Conservation (phyloP, 805 yeast species). For the Candida chilensis region DNA sequence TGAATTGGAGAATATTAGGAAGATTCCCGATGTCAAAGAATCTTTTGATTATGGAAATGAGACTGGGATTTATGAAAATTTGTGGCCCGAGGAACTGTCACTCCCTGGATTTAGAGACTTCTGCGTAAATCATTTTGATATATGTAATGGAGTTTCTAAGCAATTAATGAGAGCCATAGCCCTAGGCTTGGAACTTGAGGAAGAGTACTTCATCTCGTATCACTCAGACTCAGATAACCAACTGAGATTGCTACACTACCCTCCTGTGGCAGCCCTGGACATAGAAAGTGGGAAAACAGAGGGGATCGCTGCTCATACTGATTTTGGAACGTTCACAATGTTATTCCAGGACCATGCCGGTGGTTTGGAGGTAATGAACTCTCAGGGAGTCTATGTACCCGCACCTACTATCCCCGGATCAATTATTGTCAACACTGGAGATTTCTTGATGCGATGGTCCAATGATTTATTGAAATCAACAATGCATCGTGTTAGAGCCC, state of each 20-base stretch:
- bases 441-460: constrained; percentile 24
- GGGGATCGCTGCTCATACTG: constrained; percentile 15
- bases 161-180: constrained; percentile 10
- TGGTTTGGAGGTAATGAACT: constrained; percentile 25
- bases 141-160: constrained; percentile 8
- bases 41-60: constrained; percentile 16
- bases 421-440: constrained; percentile 28
- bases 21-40: constrained; percentile 17
- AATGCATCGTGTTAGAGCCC: constrained; percentile 25
- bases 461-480: constrained; percentile 26
- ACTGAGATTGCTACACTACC: constrained; percentile 11
- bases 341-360: constrained; percentile 20
- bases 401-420: constrained; percentile 22
- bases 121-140: constrained; percentile 8
- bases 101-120: constrained; percentile 12
- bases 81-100: constrained; percentile 14
- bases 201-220: constrained; percentile 8
- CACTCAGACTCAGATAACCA: constrained; percentile 11
- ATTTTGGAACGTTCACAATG: constrained; percentile 14
- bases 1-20: constrained; percentile 11
- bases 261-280: constrained; percentile 8
- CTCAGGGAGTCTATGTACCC: constrained; percentile 16
- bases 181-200: constrained; percentile 9
- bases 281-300: constrained; percentile 9
- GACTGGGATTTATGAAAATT: constrained; percentile 12